A percentile compares a stretch with the other conserved stretches of the same genome.
phyloP scores from a whole-genome alignment of 345 rosid species.

The Rhodamnia argentea region DNA sequence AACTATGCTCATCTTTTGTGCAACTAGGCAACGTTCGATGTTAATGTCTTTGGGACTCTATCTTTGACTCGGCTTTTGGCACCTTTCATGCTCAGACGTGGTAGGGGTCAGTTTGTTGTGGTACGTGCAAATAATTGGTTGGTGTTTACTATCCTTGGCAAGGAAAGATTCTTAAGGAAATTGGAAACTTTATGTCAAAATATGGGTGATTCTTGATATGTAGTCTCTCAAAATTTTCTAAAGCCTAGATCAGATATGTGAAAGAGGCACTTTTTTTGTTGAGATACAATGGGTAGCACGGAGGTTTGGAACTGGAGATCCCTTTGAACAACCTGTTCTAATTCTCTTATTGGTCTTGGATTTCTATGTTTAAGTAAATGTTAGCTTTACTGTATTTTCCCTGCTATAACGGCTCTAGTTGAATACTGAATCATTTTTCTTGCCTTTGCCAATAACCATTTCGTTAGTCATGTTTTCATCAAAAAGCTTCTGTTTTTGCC shows the following conservation, averaged over 20 bases:
- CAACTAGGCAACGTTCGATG: conserved; percentile 61
- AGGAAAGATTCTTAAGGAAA: neutral
- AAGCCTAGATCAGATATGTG: neutral
- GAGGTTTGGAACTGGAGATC: too few relatives aligned
- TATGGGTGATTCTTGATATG: neutral
- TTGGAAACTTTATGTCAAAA: neutral
- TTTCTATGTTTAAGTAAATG: neutral
- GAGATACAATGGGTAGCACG: too few relatives aligned
- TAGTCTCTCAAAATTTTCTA: neutral
- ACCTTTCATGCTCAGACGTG: conserved; percentile 71
- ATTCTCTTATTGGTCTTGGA: neutral
- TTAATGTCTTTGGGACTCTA: conserved; percentile 85
- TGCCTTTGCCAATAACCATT: neutral
- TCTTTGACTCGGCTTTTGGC: conserved; percentile 73
- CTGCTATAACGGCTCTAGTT: neutral
- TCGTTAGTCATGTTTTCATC: neutral
- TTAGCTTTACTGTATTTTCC: neutral
- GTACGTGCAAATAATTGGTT: conserved; percentile 28
- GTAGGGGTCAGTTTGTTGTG: conserved; percentile 93
- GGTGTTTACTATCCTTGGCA: neutral
- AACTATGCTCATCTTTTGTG: conserved; percentile 3
- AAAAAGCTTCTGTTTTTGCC: neutral
- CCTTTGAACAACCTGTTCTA: too few relatives aligned
- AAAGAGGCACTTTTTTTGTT: neutral
- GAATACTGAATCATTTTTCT: neutral